A percentile compares a stretch with the other conserved stretches of the same genome.
phyloP scores from a whole-genome alignment of 768 basidiomycete species.

The Boletus rex-veris region DNA sequence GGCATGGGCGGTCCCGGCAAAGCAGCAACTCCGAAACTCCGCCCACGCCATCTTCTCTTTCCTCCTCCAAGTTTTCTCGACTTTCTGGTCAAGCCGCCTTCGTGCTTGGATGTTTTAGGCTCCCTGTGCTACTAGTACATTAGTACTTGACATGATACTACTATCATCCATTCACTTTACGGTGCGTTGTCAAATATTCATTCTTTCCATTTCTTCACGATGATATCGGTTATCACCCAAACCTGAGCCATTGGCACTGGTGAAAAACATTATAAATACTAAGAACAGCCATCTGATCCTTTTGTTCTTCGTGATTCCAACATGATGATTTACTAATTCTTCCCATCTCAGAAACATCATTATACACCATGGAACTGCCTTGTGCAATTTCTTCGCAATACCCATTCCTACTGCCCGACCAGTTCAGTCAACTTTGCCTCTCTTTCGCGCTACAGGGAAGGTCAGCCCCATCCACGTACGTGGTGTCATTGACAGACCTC shows the following conservation, averaged over 20 bases:
- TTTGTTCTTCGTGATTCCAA: background rate
- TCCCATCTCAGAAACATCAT: constrained; percentile 2
- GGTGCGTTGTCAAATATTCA: constrained; percentile 6
- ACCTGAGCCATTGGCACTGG: constrained; percentile 32
- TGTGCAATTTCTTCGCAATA: too few relatives aligned
- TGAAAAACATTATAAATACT: constrained; percentile 30
- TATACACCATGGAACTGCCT: background rate
- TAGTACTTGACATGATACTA: background rate
- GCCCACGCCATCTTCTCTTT: background rate
- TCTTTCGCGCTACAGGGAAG: constrained; percentile 46
- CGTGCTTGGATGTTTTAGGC: too few relatives aligned
- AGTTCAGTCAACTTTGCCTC: constrained; percentile 47
- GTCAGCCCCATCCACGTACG: constrained; percentile 1
- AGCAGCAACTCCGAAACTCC: background rate
- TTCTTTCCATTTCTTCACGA: constrained; percentile 6
- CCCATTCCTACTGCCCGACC: constrained; percentile 4
- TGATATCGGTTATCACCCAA: constrained; percentile 24
- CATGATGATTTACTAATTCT: constrained; percentile 9
- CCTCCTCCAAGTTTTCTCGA: background rate
- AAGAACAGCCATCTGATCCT: constrained; percentile 35
- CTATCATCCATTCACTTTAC: background rate
- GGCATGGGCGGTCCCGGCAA: too few relatives aligned
- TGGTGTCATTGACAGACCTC: constrained; percentile 38
- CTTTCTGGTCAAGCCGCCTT: too few relatives aligned
- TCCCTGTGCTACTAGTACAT: too few relatives aligned